Evolutionary conservation across 148 eudicot genomes (phyloP).

Genomic region (Chenopodium quinoa): DNA sequence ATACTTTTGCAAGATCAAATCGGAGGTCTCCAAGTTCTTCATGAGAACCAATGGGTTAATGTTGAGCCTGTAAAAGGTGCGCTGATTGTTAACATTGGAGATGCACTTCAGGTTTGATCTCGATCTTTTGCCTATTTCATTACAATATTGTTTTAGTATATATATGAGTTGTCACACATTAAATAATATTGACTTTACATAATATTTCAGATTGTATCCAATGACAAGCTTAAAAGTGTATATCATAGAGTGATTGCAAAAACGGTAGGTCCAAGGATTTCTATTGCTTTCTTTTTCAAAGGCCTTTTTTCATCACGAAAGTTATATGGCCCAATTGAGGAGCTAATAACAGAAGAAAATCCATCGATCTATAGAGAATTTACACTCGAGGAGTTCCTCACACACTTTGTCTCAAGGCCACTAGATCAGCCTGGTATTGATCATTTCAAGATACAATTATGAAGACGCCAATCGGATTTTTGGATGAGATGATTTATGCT

Average conservation of each 20-base stretch:
- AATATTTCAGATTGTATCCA: conserved; percentile 27
- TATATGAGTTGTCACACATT: no score
- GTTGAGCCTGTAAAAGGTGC: conserved; percentile 41
- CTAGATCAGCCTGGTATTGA: conserved; percentile 24
- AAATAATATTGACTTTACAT: background rate
- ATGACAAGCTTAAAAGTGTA: conserved; percentile 36
- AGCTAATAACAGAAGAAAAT: conserved; percentile 38
- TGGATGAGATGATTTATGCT: no score
- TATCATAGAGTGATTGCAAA: conserved; percentile 39
- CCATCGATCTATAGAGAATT: conserved; percentile 28
- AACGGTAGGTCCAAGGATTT: conserved; percentile 39
- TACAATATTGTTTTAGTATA: no score
- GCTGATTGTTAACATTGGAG: conserved; percentile 44
- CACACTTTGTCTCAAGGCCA: conserved; percentile 7
- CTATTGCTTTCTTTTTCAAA: conserved; percentile 33
- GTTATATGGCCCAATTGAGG: conserved; percentile 42
- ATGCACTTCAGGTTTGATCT: conserved; percentile 36
- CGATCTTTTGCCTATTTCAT: background rate
- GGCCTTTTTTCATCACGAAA: conserved; percentile 4
- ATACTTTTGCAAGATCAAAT: conserved; percentile 38
- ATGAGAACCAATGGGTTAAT: conserved; percentile 44
- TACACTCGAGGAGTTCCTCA: conserved; percentile 19
- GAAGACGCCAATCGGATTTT: background rate
- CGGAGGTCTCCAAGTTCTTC: conserved; percentile 49
- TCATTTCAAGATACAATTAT: conserved; percentile 5